These are phyloP conservation scores for Chlorociboria aeruginascens DNA, from an alignment of 495 filamentous ascomycete genomes.

Conservation along the genomic window DNA sequence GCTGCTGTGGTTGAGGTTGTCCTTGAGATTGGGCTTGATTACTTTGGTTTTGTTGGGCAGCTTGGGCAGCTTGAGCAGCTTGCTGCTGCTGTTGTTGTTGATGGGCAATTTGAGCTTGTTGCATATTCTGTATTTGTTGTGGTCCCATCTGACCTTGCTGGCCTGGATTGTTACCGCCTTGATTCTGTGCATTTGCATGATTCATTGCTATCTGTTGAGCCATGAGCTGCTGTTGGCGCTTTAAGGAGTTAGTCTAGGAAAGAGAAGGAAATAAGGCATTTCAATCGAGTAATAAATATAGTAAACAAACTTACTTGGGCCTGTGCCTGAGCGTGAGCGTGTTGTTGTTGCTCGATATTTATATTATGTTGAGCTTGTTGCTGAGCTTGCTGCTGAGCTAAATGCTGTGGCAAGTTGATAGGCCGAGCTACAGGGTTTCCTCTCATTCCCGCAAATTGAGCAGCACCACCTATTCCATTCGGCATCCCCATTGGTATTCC, in stretches of 20 bases:
- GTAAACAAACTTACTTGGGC: too few species aligned
- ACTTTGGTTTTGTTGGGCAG: slow-evolving; percentile 16
- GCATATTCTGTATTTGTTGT: slow-evolving; percentile 30
- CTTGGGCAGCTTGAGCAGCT: slow-evolving; percentile 26
- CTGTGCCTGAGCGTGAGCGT: too few species aligned
- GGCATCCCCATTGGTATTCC: slow-evolving; percentile 42
- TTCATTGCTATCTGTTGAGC: slow-evolving; percentile 30
- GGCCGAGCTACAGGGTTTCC: slow-evolving; percentile 20
- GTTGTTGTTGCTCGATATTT: slow-evolving; percentile 7
- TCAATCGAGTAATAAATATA: slow-evolving; percentile 1
- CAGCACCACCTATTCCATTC: slow-evolving; percentile 43
- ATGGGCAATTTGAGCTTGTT: slow-evolving; percentile 26
- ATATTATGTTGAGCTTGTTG: slow-evolving; percentile 29
- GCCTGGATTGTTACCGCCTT: slow-evolving; percentile 14
- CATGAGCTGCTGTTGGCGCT: slow-evolving; percentile 20
- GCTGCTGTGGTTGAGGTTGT: slow-evolving; percentile 34
- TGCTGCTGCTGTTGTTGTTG: slow-evolving; percentile 20
- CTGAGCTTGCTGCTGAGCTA: slow-evolving; percentile 24
- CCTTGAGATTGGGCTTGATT: slow-evolving; percentile 4
- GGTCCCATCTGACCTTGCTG: slow-evolving; percentile 25
- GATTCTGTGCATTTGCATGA: slow-evolving; percentile 16
- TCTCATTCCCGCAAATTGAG: slow-evolving; percentile 46
- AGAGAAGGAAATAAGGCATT: background rate
- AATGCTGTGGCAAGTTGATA: slow-evolving; percentile 31
- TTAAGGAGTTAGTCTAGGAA: slow-evolving; percentile 3